phyloP scores from a whole-genome alignment of 352 stramenopile genomes.

The Peronospora farinosa region DNA sequence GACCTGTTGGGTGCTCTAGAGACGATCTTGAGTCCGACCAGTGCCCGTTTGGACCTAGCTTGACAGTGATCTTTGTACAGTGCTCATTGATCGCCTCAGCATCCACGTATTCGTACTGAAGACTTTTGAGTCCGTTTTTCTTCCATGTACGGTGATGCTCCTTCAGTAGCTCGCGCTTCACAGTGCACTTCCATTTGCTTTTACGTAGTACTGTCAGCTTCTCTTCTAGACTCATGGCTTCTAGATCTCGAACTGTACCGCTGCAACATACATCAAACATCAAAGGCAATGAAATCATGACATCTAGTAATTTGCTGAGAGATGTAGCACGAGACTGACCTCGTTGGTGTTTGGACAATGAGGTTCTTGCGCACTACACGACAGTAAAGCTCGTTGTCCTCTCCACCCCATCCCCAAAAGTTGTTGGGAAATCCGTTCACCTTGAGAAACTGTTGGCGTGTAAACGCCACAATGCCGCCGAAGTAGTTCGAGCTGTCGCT shows the following conservation, averaged over 20 bases:
- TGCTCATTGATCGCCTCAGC: slow-evolving; percentile 30
- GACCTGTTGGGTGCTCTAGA: slow-evolving; percentile 21
- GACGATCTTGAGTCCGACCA: slow-evolving; percentile 55
- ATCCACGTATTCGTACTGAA: slow-evolving; percentile 42
- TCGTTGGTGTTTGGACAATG: slow-evolving; percentile 30
- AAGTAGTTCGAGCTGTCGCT: slow-evolving; percentile 92
- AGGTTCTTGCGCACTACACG: slow-evolving; percentile 48
- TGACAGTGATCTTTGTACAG: slow-evolving; percentile 48
- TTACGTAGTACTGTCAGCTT: slow-evolving; percentile 36
- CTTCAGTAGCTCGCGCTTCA: slow-evolving; percentile 48
- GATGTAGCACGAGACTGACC: slow-evolving; percentile 10
- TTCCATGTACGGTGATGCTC: slow-evolving; percentile 51
- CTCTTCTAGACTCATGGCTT: slow-evolving; percentile 36
- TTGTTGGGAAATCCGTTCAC: slow-evolving; percentile 96
- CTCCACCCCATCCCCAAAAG: slow-evolving; percentile 85
- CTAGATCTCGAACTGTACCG: slow-evolving; percentile 42
- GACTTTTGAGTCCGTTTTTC: slow-evolving; percentile 40
- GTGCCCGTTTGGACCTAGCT: slow-evolving; percentile 37
- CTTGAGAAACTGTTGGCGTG: slow-evolving; percentile 76
- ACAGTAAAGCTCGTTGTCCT: slow-evolving; percentile 53
- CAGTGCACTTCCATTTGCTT: slow-evolving; percentile 51
- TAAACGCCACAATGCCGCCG: slow-evolving; percentile 90
- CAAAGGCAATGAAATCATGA: slow-evolving; percentile 1
- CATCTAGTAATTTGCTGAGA: neutral
- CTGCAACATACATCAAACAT: slow-evolving; percentile 15